Conservation (phyloP, 768 basidiomycete genomes). For the Pulveroboletus sp. region DNA sequence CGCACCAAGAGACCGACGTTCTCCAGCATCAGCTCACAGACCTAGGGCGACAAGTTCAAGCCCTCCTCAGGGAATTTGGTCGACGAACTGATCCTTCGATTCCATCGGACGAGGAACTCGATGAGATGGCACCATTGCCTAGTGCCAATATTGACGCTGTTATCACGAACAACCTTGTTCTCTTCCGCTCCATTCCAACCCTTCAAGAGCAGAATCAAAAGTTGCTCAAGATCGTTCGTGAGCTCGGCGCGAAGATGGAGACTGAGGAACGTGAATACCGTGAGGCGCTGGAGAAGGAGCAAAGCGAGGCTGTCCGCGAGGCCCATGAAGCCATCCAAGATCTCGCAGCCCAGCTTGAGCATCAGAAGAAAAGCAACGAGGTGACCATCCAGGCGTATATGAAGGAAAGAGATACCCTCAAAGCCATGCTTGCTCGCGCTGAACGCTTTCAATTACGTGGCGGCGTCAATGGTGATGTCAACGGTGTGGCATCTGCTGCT, state of each 20-base stretch:
- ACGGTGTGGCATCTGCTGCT: slow-evolving; percentile 17
- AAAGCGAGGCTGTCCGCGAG: slow-evolving; percentile 75
- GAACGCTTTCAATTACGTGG: slow-evolving; percentile 27
- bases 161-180: slow-evolving; percentile 84
- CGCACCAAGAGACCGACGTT: slow-evolving; percentile 57
- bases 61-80: slow-evolving; percentile 71
- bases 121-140: slow-evolving; percentile 40
- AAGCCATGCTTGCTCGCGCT: slow-evolving; percentile 61
- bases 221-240: slow-evolving; percentile 75
- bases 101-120: slow-evolving; percentile 60
- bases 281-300: slow-evolving; percentile 65
- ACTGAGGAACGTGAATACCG: slow-evolving; percentile 73
- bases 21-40: slow-evolving; percentile 75
- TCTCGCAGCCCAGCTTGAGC: slow-evolving; percentile 72
- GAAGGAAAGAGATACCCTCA: slow-evolving; percentile 85
- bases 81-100: slow-evolving; percentile 82
- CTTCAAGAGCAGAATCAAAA: slow-evolving; percentile 94
- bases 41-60: slow-evolving; percentile 79
- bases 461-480: slow-evolving; percentile 32
- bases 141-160: slow-evolving; percentile 66
- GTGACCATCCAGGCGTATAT: slow-evolving; percentile 72
- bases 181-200: slow-evolving; percentile 72
- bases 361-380: slow-evolving; percentile 67
- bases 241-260: slow-evolving; percentile 83
- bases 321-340: slow-evolving; percentile 84